Evolutionary conservation across 495 filamentous ascomycete species (phyloP), one percentile per base, ranked within the genome.

Genomic region (Aspergillus coremiiformis): DNA sequence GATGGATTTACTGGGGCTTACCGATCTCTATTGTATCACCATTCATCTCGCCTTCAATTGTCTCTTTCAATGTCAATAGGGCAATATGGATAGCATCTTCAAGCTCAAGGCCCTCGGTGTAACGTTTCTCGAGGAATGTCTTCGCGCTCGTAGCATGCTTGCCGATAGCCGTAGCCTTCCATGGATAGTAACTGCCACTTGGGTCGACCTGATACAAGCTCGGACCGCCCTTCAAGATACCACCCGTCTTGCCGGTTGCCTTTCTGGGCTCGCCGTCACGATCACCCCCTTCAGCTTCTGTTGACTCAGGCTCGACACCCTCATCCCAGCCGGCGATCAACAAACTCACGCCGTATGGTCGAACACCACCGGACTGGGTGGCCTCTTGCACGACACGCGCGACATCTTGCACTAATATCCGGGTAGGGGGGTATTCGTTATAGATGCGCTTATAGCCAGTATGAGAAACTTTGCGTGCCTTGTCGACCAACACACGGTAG

Each of bases 11-110:
- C 15, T 41, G n/a, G 3, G 55, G 60, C 85, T 72, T 64, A 92
- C 92, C 92, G 62, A 99, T 96, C 77, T 99, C 93, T 59, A 99
- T 92, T 35, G 93, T 97, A 70, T 97, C 94, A 44, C 93, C 93
- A 63, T 89, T 97, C 93, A 97, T 96, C 74, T 98, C 93, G 21
- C 93, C 93, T 71, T 96, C 93, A 58, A 97, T 97, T 23, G 90
- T 95, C 80, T 99, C 93, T 78, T 99, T 99, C 67, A 99, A 73
- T 39, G 93, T 99, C 68, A 97, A 74, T 48, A 99, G 79, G 44
- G 93, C 93, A 78, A 99, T 99, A 74, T 97, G 92, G 54, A 99
- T 90, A 19, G 93, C 93, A 72, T 99, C 93, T 72, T 99, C 93
- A 53, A 99, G 75, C 78, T 98, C 93, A 65, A 98, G 76, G 14